Percentiles rank a stretch among this genome's conserved stretches.
phyloP scores from a whole-genome alignment of 2,329 filamentous ascomycete genomes.

The Exophiala xenobiotica region DNA sequence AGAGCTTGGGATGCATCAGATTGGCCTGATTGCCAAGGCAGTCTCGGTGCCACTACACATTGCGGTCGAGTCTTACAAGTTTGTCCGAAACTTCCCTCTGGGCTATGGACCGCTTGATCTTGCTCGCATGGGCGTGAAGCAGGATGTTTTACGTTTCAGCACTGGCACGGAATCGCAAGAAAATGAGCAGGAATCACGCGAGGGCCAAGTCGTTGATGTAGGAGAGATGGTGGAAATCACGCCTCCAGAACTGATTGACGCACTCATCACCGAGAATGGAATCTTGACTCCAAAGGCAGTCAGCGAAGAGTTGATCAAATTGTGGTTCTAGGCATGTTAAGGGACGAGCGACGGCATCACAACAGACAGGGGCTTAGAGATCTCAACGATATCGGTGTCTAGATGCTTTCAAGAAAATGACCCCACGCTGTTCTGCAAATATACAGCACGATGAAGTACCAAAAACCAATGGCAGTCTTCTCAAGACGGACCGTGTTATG shows the following conservation, averaged over 20 bases:
- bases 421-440: too few relatives aligned
- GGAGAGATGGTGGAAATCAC: constrained; percentile 49
- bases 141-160: constrained; percentile 73
- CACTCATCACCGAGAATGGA: constrained; percentile 64
- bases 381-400: too few relatives aligned
- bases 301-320: constrained; percentile 67
- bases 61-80: constrained; percentile 94
- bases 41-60: constrained; percentile 81
- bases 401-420: too few relatives aligned
- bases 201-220: constrained; percentile 25
- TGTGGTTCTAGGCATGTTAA: constrained; percentile 47
- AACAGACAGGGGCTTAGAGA: too few relatives aligned
- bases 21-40: constrained; percentile 74
- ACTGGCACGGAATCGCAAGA: constrained; percentile 47
- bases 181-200: constrained; percentile 16
- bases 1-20: constrained; percentile 80
- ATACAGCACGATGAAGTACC: too few relatives aligned
- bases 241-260: constrained; percentile 62
- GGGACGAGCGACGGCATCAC: too few relatives aligned
- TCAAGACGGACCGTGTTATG: too few relatives aligned
- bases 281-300: constrained; percentile 64
- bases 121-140: constrained; percentile 66
- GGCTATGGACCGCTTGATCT: constrained; percentile 40
- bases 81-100: constrained; percentile 81
- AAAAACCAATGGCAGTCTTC: too few relatives aligned